Base-by-base conservation (phyloP, 352 stramenopile species). In the Pythium dissotocum region DNA sequence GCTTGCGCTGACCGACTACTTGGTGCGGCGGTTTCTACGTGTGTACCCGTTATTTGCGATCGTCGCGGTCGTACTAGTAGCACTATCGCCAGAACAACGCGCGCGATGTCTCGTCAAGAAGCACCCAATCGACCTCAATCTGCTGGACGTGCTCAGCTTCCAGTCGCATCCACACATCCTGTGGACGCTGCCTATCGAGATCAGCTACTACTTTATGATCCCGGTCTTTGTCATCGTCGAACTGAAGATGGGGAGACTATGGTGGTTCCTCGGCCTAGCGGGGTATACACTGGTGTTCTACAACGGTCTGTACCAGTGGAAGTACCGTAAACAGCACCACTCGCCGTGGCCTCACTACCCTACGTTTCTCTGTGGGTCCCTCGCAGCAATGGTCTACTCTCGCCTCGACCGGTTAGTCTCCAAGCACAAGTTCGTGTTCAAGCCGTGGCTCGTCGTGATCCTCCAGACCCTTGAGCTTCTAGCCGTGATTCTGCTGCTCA, bases 21-120 rank as follows among this genome's bases (percentile, higher is more conserved):
- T 81, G 44, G 71, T 62, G 42, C 80, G 77, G 33, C 68, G 79
- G 0, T 84, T 84, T 54, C 77, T 75, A 13, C 77, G 79, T 21
- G 79, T 87, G 8, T 87, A 87, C 38, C 78, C 78, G 35, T 52
- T 87, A 0, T 87, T 82, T 52, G 77, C 80, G 26, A 9, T 76
- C 2, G 59, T 54, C 8, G 65, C 10, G 63, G 57, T 69, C 4
- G 46, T 78, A 0, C 21, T 68, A 28, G 36, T 10, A 42, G 6
- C 16, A 42, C 36, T 42, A 10, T 10, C 36, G 9, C 36, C 36
- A 16, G 36, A 42, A 14, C 8, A 42, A 10, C 7, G 36, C 61
- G 79, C 9, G 36, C 36, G 36, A 14, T 16, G 36, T 14, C 36
- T 42, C 6, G 8, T 16, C 10, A 10, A 42, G 6, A 42, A 42